phyloP scores from a whole-genome alignment of 2,329 filamentous ascomycete species.

The Penicillium sp. region DNA sequence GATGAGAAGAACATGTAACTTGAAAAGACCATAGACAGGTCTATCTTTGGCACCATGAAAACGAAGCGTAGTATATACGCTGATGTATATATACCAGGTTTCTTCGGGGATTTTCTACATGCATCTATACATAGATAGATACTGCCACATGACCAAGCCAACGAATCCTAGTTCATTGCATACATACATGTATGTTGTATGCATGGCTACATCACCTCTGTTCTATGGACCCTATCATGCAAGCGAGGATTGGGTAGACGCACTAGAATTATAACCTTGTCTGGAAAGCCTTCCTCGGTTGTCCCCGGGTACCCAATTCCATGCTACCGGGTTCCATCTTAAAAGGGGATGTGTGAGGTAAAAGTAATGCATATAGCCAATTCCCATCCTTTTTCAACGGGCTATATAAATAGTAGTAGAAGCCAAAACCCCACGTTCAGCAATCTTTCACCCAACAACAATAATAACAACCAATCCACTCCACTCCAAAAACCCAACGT shows the following conservation, averaged over 20 bases:
- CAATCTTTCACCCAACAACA: neutral
- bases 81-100: neutral
- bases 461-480: neutral
- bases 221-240: neutral
- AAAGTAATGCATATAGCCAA: neutral
- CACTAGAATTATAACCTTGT: neutral
- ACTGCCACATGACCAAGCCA: neutral
- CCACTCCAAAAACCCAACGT: neutral
- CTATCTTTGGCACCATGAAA: neutral
- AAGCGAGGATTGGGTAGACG: conserved; percentile 3
- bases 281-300: neutral
- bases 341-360: neutral
- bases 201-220: neutral
- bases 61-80: neutral
- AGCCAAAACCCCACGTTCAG: neutral
- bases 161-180: neutral
- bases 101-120: neutral
- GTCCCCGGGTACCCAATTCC: neutral
- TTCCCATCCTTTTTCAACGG: neutral
- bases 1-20: neutral
- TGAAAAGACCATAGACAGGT: neutral
- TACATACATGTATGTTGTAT: neutral
- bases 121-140: neutral
- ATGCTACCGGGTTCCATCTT: neutral
- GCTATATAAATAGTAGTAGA: neutral